Evolutionary conservation across 1,139 yeast genomes (phyloP).

Genomic region (Yamadazyma triangularis): DNA sequence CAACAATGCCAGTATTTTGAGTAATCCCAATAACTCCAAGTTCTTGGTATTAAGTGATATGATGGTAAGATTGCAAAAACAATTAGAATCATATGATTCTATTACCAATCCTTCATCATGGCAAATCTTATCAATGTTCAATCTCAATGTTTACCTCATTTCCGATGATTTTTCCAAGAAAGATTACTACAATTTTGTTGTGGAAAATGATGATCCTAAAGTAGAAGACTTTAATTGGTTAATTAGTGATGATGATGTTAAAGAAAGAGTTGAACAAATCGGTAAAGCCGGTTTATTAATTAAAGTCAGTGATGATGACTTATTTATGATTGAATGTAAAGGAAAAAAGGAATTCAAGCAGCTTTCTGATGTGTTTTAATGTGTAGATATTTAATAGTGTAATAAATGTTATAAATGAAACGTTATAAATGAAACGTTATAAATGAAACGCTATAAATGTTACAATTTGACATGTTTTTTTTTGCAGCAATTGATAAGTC

Average conservation of each 20-base stretch:
- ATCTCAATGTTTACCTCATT: conserved; percentile 24
- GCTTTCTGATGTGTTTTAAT: conserved; percentile 28
- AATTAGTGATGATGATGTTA: conserved; percentile 28
- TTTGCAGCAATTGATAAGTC: too few species aligned
- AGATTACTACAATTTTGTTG: conserved; percentile 27
- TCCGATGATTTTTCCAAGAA: conserved; percentile 22
- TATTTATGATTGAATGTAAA: conserved; percentile 44
- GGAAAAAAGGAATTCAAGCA: conserved; percentile 40
- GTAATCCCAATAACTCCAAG: conserved; percentile 19
- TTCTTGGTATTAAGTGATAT: conserved; percentile 22
- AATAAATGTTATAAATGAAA: too few species aligned
- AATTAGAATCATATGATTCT: conserved; percentile 26
- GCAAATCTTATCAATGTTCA: conserved; percentile 41
- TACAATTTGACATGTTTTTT: too few species aligned
- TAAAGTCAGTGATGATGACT: conserved; percentile 27
- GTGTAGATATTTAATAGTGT: conserved; percentile 3
- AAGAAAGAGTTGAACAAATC: conserved; percentile 30
- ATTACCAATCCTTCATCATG: conserved; percentile 38
- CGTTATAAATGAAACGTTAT: too few species aligned
- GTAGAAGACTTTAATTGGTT: conserved; percentile 28
- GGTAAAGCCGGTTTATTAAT: conserved; percentile 46
- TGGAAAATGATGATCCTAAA: conserved; percentile 15
- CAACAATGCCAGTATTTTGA: conserved; percentile 17
- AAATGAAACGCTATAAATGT: too few species aligned
- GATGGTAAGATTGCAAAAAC: conserved; percentile 38